These are phyloP conservation scores for Dendrocalamus latiflorus DNA, from an alignment of 202 grass and related monocot genomes.

Conservation along the genomic window DNA sequence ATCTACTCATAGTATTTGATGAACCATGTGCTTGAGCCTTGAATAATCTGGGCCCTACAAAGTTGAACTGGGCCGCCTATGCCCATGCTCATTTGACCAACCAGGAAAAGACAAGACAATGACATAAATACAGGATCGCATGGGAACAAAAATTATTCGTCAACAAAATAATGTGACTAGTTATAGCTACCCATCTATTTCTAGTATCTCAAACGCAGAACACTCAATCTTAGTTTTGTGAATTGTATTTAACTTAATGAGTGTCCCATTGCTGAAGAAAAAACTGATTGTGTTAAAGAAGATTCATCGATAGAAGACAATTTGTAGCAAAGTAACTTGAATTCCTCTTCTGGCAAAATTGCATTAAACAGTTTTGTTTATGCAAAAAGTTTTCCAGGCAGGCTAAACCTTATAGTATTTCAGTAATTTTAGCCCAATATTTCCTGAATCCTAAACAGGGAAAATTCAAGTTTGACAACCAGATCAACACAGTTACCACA, in stretches of 20 bases:
- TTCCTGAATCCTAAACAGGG: neutral
- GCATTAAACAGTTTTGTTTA: neutral
- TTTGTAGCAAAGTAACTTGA: neutral
- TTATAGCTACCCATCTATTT: neutral
- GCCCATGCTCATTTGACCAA: slow-evolving; percentile 14
- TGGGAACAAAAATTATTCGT: neutral
- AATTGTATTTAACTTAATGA: neutral
- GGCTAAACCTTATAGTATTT: neutral
- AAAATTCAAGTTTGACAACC: neutral
- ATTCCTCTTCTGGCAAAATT: neutral
- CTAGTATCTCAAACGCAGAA: neutral
- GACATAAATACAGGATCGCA: neutral
- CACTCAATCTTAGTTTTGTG: neutral
- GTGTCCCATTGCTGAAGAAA: neutral
- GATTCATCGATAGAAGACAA: neutral
- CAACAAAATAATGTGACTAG: too few relatives aligned
- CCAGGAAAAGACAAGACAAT: neutral
- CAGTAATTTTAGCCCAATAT: neutral
- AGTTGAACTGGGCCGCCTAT: slow-evolving; percentile 7
- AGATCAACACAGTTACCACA: neutral
- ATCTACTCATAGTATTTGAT: too few relatives aligned
- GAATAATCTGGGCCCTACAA: neutral
- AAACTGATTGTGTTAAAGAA: neutral
- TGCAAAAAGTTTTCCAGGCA: too few relatives aligned
- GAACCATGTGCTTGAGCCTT: neutral